Percentiles rank a stretch among this genome's conserved stretches.
Conservation (phyloP, 2,329 filamentous ascomycete species). For the Diaporthe sp. region DNA sequence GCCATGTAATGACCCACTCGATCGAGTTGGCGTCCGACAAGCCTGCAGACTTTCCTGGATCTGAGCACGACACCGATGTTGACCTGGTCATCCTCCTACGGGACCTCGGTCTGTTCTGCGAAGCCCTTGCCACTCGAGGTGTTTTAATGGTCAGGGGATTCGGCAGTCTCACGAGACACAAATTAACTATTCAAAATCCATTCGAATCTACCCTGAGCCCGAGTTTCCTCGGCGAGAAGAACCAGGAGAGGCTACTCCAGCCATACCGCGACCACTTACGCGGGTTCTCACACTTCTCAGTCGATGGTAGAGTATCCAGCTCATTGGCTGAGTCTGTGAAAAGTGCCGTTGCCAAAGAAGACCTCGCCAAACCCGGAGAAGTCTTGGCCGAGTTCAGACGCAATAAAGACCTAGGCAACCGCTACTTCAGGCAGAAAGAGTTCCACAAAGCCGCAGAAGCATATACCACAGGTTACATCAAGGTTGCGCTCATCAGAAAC, state of each 20-base stretch:
- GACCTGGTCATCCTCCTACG: slow-evolving; percentile 20
- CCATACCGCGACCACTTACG: slow-evolving; percentile 20
- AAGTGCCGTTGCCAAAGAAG: not conserved
- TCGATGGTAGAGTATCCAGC: slow-evolving; percentile 15
- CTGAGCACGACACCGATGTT: not conserved
- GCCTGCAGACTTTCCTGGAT: not conserved
- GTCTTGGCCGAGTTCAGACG: slow-evolving; percentile 4
- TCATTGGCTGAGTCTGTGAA: slow-evolving; percentile 14
- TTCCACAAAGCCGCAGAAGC: not conserved
- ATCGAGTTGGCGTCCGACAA: not conserved
- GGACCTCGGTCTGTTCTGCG: slow-evolving; percentile 24
- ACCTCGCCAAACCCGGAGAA: not conserved
- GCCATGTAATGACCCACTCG: slow-evolving; percentile 15
- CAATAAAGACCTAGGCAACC: slow-evolving; percentile 27
- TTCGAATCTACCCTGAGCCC: not conserved
- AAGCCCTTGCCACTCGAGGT: not conserved
- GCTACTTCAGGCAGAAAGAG: not conserved
- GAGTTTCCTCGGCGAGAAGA: not conserved
- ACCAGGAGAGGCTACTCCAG: slow-evolving; percentile 24
- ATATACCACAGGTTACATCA: not conserved
- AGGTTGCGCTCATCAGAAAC: slow-evolving; percentile 16
- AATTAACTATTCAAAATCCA: slow-evolving; percentile 16
- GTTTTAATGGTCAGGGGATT: not conserved
- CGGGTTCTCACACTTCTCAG: slow-evolving; percentile 13
- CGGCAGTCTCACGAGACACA: not conserved